phyloP scores from a whole-genome alignment of 179 eudicot species.

The Vitellaria paradoxa region DNA sequence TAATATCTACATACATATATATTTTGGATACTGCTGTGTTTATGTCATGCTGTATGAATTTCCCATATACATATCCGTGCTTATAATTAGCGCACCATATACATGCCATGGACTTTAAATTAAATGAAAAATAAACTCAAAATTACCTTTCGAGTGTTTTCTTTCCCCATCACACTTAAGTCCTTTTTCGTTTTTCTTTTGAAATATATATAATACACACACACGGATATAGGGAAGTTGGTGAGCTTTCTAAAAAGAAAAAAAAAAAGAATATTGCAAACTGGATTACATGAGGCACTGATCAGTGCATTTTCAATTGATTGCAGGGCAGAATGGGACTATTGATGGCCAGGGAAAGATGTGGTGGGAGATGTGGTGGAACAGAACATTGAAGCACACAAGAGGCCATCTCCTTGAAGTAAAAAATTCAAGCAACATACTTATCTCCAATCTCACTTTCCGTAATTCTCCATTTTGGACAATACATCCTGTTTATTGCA shows the following conservation, averaged over 20 bases:
- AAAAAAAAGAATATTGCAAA: neutral
- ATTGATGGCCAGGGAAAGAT: constrained; percentile 91
- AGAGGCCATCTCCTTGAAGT: constrained; percentile 95
- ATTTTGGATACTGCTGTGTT: no score
- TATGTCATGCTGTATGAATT: no score
- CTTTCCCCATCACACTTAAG: neutral
- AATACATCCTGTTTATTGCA: constrained; percentile 96
- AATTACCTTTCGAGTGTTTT: neutral
- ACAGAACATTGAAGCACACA: constrained; percentile 84
- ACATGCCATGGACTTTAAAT: neutral
- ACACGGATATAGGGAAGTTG: neutral
- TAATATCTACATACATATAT: no score
- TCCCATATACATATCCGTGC: no score
- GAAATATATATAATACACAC: no score
- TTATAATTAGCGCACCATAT: no score
- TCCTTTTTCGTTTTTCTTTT: no score
- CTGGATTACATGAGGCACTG: constrained; percentile 1
- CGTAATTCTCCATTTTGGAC: constrained; percentile 98
- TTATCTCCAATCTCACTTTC: constrained; percentile 90
- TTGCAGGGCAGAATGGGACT: constrained; percentile 80
- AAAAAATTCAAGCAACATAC: constrained; percentile 69
- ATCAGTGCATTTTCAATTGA: constrained; percentile 15
- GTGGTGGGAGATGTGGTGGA: constrained; percentile 99
- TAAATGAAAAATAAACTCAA: neutral
- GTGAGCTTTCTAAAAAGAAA: neutral